A percentile compares a stretch with the other conserved stretches of the same genome.
Evolutionary conservation across 2,329 filamentous ascomycete species (phyloP).

Genomic region (Phialophora tarda): DNA sequence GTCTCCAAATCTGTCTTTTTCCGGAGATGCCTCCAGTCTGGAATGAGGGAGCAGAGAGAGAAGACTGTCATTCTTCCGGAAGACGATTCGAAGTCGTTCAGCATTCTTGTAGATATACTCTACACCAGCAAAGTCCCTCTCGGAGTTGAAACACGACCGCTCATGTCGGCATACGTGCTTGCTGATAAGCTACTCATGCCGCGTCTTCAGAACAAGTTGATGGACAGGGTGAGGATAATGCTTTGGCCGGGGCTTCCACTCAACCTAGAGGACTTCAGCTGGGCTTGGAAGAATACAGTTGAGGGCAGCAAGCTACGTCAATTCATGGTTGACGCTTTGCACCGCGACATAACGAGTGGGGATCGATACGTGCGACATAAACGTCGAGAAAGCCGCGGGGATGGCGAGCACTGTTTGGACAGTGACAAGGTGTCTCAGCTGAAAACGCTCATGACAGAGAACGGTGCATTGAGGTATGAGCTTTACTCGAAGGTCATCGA

Average conservation of each 20-base stretch:
- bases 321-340: not conserved
- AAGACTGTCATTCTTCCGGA: conserved; percentile 21
- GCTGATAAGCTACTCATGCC: not conserved
- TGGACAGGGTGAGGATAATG: not conserved
- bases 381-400: not conserved
- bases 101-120: not conserved
- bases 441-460: not conserved
- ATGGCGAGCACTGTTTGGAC: not conserved
- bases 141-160: not conserved
- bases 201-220: not conserved
- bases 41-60: conserved; percentile 21
- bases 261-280: not conserved
- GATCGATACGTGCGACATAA: not conserved
- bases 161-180: not conserved
- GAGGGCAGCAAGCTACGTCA: not conserved
- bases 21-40: conserved; percentile 15
- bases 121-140: not conserved
- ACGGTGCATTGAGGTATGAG: not conserved
- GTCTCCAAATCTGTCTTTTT: conserved; percentile 17
- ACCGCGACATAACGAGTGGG: not conserved
- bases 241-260: not conserved
- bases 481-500: not conserved
- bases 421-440: not conserved
- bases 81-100: conserved; percentile 3
- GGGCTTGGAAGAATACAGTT: not conserved